Evolutionary conservation across 805 yeast species (phyloP).

Genomic region (Lipomyces lipofer): DNA sequence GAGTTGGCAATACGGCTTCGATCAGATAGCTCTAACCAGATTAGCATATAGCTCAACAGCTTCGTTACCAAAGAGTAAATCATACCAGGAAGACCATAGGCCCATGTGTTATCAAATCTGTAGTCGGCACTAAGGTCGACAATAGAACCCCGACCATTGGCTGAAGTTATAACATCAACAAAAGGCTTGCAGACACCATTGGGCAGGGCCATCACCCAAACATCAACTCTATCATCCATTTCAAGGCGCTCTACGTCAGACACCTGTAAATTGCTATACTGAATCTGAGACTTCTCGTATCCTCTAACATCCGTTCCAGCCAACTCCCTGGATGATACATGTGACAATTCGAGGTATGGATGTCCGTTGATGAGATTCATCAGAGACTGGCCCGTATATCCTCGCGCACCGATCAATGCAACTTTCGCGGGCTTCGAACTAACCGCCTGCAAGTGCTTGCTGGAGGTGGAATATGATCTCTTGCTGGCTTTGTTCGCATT

Average conservation of each 20-base stretch:
- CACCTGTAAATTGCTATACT: conserved; percentile 81
- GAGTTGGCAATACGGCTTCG: conserved; percentile 69
- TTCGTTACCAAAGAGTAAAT: neutral
- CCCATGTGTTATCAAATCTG: conserved; percentile 92
- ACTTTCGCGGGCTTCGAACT: conserved; percentile 65
- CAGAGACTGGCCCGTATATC: conserved; percentile 92
- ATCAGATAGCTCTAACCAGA: conserved; percentile 63
- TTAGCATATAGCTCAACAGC: too few relatives aligned
- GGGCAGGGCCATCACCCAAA: conserved; percentile 99
- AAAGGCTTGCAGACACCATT: conserved; percentile 84
- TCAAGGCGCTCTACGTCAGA: conserved; percentile 85
- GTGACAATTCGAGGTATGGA: conserved; percentile 82
- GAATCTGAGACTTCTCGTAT: conserved; percentile 66
- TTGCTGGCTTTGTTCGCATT: neutral
- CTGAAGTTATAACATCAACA: conserved; percentile 48
- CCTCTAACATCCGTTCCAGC: conserved; percentile 84
- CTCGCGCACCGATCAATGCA: conserved; percentile 98
- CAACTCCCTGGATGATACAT: conserved; percentile 94
- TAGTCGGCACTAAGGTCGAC: conserved; percentile 94
- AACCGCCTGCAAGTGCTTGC: too few relatives aligned
- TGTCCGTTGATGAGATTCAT: conserved; percentile 84
- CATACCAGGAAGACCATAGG: conserved; percentile 77
- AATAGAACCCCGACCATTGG: conserved; percentile 70
- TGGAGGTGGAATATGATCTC: conserved; percentile 34
- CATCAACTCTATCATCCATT: conserved; percentile 74